These are phyloP conservation scores for Aspergillus sclerotiicarbonarius DNA, from an alignment of 495 filamentous ascomycete genomes.

Conservation along the genomic window DNA sequence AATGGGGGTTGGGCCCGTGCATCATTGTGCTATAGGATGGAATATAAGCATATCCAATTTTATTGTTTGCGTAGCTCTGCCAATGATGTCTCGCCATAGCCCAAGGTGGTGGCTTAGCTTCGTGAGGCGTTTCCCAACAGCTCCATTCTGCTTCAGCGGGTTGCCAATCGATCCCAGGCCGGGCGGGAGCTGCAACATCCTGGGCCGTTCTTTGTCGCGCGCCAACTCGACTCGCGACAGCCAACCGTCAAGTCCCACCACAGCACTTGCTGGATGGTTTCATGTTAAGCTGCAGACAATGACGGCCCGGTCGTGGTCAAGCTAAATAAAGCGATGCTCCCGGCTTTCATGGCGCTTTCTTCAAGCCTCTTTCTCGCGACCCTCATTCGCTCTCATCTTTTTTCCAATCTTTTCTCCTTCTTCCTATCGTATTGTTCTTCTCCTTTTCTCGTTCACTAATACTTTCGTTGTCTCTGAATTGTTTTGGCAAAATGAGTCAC, in stretches of 20 bases:
- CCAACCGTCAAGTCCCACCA: slow-evolving; percentile 1
- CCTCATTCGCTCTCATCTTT: not conserved
- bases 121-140: not conserved
- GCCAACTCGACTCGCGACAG: slow-evolving; percentile 3
- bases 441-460: not conserved
- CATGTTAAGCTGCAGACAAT: slow-evolving; percentile 7
- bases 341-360: not conserved
- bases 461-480: not conserved
- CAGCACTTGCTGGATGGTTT: not conserved
- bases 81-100: not conserved
- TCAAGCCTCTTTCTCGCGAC: not conserved
- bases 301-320: not conserved
- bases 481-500: not conserved
- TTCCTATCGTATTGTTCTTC: not conserved
- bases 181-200: slow-evolving; percentile 1
- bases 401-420: not conserved
- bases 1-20: not conserved
- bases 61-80: not conserved
- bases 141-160: not conserved
- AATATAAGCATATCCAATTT: not conserved
- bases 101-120: not conserved
- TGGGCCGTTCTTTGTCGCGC: slow-evolving; percentile 9
- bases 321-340: not conserved
- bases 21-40: not conserved
- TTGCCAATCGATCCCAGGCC: slow-evolving; percentile 3